phyloP scores from a whole-genome alignment of 2,329 filamentous ascomycete genomes.

The Delphinella strobiligena region DNA sequence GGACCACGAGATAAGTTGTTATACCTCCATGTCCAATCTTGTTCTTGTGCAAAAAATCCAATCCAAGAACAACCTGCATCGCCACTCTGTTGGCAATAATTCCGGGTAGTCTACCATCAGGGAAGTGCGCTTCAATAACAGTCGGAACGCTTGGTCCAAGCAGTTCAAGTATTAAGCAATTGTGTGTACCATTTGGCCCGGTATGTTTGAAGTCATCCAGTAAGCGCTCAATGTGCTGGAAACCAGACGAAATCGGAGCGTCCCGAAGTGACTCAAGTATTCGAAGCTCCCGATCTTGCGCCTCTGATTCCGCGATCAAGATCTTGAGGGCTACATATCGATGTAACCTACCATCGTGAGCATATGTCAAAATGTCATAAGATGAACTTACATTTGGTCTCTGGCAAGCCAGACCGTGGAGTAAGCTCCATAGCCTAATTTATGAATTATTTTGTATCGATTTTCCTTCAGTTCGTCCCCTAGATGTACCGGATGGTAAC shows the following conservation, averaged over 20 bases:
- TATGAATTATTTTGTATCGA: slow-evolving; percentile 26
- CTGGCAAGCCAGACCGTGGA: slow-evolving; percentile 26
- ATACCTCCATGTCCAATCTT: slow-evolving; percentile 19
- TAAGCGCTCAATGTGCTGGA: slow-evolving; percentile 23
- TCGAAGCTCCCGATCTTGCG: slow-evolving; percentile 10
- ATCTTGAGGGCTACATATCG: slow-evolving; percentile 18
- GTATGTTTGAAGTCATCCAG: slow-evolving; percentile 26
- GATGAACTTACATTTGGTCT: slow-evolving; percentile 15
- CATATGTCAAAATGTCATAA: neutral
- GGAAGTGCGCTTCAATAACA: slow-evolving; percentile 23
- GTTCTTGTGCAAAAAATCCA: slow-evolving; percentile 15
- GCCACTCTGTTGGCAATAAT: slow-evolving; percentile 20
- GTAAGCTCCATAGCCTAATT: slow-evolving; percentile 25
- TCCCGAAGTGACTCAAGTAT: slow-evolving; percentile 11
- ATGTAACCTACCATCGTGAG: neutral
- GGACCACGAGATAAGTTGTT: neutral
- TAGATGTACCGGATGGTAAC: slow-evolving; percentile 24
- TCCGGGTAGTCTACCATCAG: slow-evolving; percentile 28
- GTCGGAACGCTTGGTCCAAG: slow-evolving; percentile 27
- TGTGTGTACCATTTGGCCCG: slow-evolving; percentile 34
- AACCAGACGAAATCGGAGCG: slow-evolving; percentile 10
- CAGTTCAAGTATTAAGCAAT: slow-evolving; percentile 32
- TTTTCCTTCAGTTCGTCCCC: slow-evolving; percentile 18
- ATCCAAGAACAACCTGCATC: slow-evolving; percentile 13
- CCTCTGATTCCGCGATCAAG: slow-evolving; percentile 9